Evolutionary conservation across 306 rosid species (phyloP), one percentile per base, ranked within the genome.

Genomic region (Canavalia ensiformis): DNA sequence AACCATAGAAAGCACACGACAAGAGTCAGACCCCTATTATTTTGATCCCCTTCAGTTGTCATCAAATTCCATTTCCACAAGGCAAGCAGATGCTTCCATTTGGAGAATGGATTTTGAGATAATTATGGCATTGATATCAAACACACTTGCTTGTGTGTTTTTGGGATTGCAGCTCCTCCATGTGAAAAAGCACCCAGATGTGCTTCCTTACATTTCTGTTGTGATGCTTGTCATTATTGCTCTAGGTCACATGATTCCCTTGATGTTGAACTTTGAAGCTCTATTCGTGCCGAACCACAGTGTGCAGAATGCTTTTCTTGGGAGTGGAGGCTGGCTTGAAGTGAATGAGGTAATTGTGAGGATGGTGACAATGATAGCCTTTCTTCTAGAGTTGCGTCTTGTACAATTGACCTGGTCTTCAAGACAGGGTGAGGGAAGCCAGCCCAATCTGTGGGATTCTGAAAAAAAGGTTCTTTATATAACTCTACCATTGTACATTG

Each of bases 71-170:
- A 75, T 91, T 13, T 85, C 82, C 91, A 35, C 35, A 28, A 73
- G 52, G 57, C 94, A 89, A 89, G 97, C 89, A 37, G 86, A 84
- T 81, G 94, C 83, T 29, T 88, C 92, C 75, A 88, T 93, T 67
- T 87, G 93, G 92, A 95, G 97, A 84, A 93, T 91, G 88, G 96
- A 93, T 88, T 76, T 90, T 68, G 99, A 95, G 86, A 78, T 90
- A 81, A 76, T 83, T 57, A 82, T 95, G 95, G 88, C 91, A 74
- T 85, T 93, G 88, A 77, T 90, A 50, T 93, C 99, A 28, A 89
- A 89, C 74, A 93, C 99, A 25, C 89, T 91, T 42, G 91, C 95
- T 33, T 95, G 97, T 70, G 79, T 93, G 50, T 88, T 91, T 87
- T 80, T 95, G 51, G 97, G 88, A 77, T 70, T 89, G 88, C 99